Evolutionary conservation across 768 basidiomycete genomes (phyloP), one percentile per base, ranked within the genome.

Genomic region (Trametes meyenii): DNA sequence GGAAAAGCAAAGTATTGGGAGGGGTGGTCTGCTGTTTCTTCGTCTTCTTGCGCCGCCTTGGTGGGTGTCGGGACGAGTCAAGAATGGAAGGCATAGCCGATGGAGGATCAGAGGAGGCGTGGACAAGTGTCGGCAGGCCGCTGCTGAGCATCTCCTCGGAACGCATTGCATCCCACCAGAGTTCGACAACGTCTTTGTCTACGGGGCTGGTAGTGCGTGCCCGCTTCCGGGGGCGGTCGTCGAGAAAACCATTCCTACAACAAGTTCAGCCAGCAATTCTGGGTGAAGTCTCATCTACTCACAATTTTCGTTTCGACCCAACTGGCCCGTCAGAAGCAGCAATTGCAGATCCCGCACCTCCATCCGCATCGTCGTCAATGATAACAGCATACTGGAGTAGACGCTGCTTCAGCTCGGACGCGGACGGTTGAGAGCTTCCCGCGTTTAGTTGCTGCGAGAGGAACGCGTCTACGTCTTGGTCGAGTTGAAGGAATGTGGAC

Each of bases 151-250:
- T 76, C 1, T 77, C 69, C 66, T 88, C 85, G 2, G 83, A 85
- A 65, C 84, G 84, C 39, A 85, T 79, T 3, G 86, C 87, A 29
- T 82, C 78, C 91, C 91, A 93, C 92, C 92, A 94, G 6, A 87
- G 72, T 39, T 86, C 82, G 6, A 79, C 76, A 3, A 78, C 66
- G 43, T 83, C 82, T 48, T 79, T 77, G 57, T 78, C 75, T 19
- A 76, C 77, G 40, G 78, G 73, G 16, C 69, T 55, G 26, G 73
- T 77, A 23, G 81, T 80, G 36, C 87, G 83, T 13, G 78, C 74
- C 40, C 88, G 86, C 74, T 92, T 92, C 40, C 83, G 81, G 8
- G 87, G 83, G 40, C 85, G 82, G 55, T 74, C 65, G 46, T 79
- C 79, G 8, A 66, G 56, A 16, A 68, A 60, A 33, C 68, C 74